Percentiles rank a stretch among this genome's conserved stretches.
Evolutionary conservation across 768 basidiomycete genomes (phyloP).

Genomic region (Lactarius evosmus): DNA sequence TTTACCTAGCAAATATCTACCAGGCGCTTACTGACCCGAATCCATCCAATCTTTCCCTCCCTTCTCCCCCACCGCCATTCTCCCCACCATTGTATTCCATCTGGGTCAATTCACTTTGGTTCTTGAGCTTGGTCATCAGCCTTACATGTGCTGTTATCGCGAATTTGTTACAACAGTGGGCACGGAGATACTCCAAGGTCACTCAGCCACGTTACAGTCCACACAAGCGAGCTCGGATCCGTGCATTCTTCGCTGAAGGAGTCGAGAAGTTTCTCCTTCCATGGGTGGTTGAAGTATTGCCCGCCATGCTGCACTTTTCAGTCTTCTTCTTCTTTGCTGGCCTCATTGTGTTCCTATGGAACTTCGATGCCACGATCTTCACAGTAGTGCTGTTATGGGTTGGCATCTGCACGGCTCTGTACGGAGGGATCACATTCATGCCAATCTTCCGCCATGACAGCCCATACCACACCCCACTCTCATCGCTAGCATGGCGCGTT

Average conservation of each 20-base stretch:
- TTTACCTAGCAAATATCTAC: background rate
- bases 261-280: background rate
- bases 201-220: background rate
- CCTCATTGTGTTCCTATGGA: conserved; percentile 4
- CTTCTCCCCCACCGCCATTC: background rate
- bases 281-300: background rate
- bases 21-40: background rate
- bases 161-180: background rate
- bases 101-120: background rate
- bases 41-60: background rate
- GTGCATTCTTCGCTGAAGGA: background rate
- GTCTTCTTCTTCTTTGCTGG: conserved; percentile 16
- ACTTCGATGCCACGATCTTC: background rate
- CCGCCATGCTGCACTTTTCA: conserved; percentile 9
- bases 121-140: background rate
- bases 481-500: background rate
- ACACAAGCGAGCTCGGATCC: conserved; percentile 8
- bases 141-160: conserved; percentile 1
- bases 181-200: background rate
- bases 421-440: background rate
- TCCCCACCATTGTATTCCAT: background rate
- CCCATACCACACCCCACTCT: background rate
- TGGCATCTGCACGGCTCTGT: background rate
- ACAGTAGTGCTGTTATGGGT: background rate
- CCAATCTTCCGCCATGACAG: too few species aligned